phyloP scores from a whole-genome alignment of 148 eudicot species.

The Cornus kousa region DNA sequence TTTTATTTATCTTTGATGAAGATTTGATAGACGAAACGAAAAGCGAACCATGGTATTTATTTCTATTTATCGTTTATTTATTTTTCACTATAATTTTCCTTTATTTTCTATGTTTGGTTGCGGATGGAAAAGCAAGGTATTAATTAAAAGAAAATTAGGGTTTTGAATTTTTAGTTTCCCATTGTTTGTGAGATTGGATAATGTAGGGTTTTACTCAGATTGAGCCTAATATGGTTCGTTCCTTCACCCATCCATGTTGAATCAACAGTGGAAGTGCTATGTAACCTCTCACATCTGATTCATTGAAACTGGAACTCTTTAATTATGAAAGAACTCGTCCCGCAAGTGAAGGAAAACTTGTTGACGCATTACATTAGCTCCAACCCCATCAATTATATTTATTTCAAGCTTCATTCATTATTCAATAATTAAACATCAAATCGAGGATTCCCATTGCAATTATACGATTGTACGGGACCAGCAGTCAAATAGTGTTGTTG shows the following conservation, averaged over 20 bases:
- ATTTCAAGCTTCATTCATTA: not conserved
- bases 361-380: no score
- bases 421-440: not conserved
- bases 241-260: not conserved
- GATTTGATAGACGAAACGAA: conserved; percentile 49
- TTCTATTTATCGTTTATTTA: not conserved
- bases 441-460: not conserved
- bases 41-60: conserved; percentile 59
- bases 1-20: conserved; percentile 47
- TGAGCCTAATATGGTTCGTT: not conserved
- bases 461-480: not conserved
- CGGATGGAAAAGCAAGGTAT: not conserved
- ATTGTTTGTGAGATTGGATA: not conserved
- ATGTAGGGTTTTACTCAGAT: not conserved
- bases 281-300: not conserved
- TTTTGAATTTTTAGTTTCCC: not conserved
- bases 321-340: no score
- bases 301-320: not conserved
- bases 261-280: not conserved
- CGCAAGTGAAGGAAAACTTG: no score
- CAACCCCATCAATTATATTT: no score
- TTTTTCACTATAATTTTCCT: not conserved
- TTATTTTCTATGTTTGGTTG: not conserved
- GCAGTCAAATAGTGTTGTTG: not conserved
- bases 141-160: not conserved